These are phyloP conservation scores for Neurospora sp. DNA, from an alignment of 495 filamentous ascomycete genomes.

Conservation along the genomic window DNA sequence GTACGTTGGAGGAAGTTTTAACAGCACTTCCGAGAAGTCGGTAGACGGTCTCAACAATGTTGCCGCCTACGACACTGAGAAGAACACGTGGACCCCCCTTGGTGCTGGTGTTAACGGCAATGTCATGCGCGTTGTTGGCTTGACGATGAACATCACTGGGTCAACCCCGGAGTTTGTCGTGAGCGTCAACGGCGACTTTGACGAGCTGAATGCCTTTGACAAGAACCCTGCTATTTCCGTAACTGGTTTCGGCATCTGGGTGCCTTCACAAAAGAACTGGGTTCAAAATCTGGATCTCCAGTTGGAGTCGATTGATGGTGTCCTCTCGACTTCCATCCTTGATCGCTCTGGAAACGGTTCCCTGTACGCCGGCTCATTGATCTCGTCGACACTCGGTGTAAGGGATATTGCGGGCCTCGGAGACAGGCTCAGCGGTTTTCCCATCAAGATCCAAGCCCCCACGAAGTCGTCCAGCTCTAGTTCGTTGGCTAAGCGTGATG, in stretches of 20 bases:
- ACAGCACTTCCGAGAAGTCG: constrained; percentile 53
- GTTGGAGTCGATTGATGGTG: constrained; percentile 56
- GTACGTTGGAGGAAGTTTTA: constrained; percentile 84
- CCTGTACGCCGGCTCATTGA: constrained; percentile 69
- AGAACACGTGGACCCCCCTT: constrained; percentile 64
- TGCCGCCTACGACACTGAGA: constrained; percentile 60
- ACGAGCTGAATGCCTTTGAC: constrained; percentile 54
- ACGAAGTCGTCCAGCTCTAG: constrained; percentile 16
- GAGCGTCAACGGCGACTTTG: constrained; percentile 73
- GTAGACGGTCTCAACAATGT: constrained; percentile 56
- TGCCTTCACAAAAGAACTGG: constrained; percentile 85
- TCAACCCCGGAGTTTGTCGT: constrained; percentile 63
- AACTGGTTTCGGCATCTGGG: constrained; percentile 81
- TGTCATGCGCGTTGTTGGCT: constrained; percentile 60
- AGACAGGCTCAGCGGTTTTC: constrained; percentile 45
- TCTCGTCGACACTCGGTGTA: constrained; percentile 56
- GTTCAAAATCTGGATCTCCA: constrained; percentile 64
- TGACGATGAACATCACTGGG: constrained; percentile 70
- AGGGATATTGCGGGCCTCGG: constrained; percentile 59
- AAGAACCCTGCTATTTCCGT: constrained; percentile 49
- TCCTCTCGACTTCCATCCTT: constrained; percentile 54
- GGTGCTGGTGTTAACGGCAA: constrained; percentile 79
- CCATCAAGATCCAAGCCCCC: constrained; percentile 46
- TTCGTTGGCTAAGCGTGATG: constrained; percentile 47
- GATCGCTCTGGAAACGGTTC: constrained; percentile 49